Percentiles rank a stretch among this genome's conserved stretches.
Evolutionary conservation across 2,329 filamentous ascomycete genomes (phyloP).

Genomic region (Alternaria hordeiaustralica): DNA sequence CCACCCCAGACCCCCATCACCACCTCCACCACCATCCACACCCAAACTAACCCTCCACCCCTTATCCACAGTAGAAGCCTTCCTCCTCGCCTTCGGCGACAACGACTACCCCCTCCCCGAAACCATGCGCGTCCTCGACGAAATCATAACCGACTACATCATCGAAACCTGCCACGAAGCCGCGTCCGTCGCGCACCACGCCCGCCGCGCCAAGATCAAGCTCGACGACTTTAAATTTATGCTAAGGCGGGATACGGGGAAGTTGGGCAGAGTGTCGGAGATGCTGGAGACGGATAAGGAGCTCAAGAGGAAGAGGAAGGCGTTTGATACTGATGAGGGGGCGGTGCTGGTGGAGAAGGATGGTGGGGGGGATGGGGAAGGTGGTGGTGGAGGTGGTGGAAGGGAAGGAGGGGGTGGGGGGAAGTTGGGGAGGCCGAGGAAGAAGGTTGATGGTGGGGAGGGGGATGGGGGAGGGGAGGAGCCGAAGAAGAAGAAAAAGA

Average conservation of each 20-base stretch:
- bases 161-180: constrained; percentile 92
- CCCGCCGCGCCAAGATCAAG: constrained; percentile 94
- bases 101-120: constrained; percentile 77
- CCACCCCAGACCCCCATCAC: constrained; percentile 2
- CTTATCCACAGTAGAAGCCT: constrained; percentile 65
- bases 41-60: constrained; percentile 3
- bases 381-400: neutral
- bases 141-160: constrained; percentile 92
- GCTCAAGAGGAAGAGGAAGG: constrained; percentile 82
- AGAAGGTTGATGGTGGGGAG: constrained; percentile 23
- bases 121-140: constrained; percentile 87
- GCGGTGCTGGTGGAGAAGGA: constrained; percentile 56
- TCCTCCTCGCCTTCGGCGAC: constrained; percentile 84
- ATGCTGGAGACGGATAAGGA: constrained; percentile 86
- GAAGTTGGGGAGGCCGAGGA: constrained; percentile 22
- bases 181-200: constrained; percentile 82
- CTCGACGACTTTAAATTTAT: constrained; percentile 98
- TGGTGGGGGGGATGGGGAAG: constrained; percentile 4
- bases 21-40: neutral
- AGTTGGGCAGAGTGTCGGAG: constrained; percentile 88
- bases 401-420: constrained; percentile 7
- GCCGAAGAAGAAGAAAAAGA: constrained; percentile 29
- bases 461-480: constrained; percentile 17
- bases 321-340: constrained; percentile 72
- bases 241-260: constrained; percentile 80